Evolutionary conservation across 768 basidiomycete genomes (phyloP).

Genomic region (Psilocybe sp.): DNA sequence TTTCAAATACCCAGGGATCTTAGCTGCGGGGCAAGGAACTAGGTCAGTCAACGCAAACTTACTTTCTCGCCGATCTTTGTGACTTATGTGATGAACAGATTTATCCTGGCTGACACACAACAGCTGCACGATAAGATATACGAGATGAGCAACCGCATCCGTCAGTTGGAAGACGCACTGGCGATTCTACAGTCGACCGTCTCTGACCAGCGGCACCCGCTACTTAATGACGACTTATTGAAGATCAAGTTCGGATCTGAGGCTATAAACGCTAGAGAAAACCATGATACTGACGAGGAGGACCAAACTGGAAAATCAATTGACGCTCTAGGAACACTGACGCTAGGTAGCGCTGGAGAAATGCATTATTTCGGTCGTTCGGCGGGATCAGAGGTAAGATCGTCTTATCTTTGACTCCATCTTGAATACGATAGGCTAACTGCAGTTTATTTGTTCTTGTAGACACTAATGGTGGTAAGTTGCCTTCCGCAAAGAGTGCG

Average conservation of each 20-base stretch:
- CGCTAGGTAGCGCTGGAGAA: constrained; percentile 56
- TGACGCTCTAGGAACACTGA: constrained; percentile 63
- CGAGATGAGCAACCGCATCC: constrained; percentile 66
- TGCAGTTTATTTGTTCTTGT: background rate
- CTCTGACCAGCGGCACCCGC: constrained; percentile 57
- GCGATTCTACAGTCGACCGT: constrained; percentile 57
- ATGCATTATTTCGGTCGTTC: constrained; percentile 65
- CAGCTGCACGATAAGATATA: constrained; percentile 64
- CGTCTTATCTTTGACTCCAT: background rate
- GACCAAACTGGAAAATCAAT: constrained; percentile 33
- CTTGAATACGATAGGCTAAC: background rate
- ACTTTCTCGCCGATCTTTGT: background rate
- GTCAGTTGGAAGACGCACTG: constrained; percentile 66
- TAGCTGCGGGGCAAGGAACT: constrained; percentile 52
- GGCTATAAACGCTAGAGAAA: constrained; percentile 30
- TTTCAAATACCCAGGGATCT: constrained; percentile 30
- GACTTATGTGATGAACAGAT: constrained; percentile 31
- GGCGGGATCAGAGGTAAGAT: constrained; percentile 56
- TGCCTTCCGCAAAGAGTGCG: background rate
- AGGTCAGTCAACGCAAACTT: constrained; percentile 25
- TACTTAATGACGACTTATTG: constrained; percentile 52
- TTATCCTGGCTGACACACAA: constrained; percentile 64
- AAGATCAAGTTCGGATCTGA: constrained; percentile 58
- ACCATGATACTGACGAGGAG: constrained; percentile 28
- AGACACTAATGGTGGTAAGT: constrained; percentile 42